Percentiles rank a stretch among this genome's conserved stretches.
phyloP scores from a whole-genome alignment of 805 yeast species.

The Pichia insulana region DNA sequence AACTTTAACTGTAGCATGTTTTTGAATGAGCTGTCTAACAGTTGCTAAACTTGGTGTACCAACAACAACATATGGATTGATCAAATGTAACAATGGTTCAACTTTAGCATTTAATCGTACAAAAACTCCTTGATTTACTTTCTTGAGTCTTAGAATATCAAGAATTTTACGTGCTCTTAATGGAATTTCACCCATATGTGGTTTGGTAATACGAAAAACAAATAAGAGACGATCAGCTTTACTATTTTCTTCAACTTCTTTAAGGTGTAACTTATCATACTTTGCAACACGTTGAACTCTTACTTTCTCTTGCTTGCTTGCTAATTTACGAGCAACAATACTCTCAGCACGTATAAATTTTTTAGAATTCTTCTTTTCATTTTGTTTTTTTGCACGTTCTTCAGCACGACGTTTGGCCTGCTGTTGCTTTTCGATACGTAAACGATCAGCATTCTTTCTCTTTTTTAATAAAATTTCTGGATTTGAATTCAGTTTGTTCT shows the following conservation, averaged over 20 bases:
- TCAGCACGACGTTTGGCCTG: conserved; percentile 44
- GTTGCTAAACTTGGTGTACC: conserved; percentile 71
- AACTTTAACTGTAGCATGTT: conserved; percentile 54
- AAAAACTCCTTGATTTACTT: conserved; percentile 62
- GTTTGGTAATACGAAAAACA: conserved; percentile 60
- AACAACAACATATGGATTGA: conserved; percentile 64
- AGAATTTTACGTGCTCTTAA: conserved; percentile 52
- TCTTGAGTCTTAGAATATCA: conserved; percentile 49
- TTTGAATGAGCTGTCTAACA: conserved; percentile 64
- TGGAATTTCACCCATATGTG: conserved; percentile 57
- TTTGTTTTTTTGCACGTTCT: conserved; percentile 36
- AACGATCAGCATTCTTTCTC: conserved; percentile 70
- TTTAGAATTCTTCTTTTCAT: conserved; percentile 32
- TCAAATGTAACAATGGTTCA: conserved; percentile 53
- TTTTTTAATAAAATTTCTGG: conserved; percentile 73
- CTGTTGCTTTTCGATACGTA: conserved; percentile 66
- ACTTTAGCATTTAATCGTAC: conserved; percentile 53
- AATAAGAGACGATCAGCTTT: conserved; percentile 43
- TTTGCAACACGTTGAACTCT: conserved; percentile 57
- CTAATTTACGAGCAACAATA: conserved; percentile 55
- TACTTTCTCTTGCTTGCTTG: conserved; percentile 58
- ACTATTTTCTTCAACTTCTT: conserved; percentile 24
- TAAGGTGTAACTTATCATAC: conserved; percentile 32
- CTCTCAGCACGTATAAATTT: conserved; percentile 70
- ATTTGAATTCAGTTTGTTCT: conserved; percentile 37